Evolutionary conservation across 805 yeast genomes (phyloP).

Genomic region (Lipomyces chichibuensis): DNA sequence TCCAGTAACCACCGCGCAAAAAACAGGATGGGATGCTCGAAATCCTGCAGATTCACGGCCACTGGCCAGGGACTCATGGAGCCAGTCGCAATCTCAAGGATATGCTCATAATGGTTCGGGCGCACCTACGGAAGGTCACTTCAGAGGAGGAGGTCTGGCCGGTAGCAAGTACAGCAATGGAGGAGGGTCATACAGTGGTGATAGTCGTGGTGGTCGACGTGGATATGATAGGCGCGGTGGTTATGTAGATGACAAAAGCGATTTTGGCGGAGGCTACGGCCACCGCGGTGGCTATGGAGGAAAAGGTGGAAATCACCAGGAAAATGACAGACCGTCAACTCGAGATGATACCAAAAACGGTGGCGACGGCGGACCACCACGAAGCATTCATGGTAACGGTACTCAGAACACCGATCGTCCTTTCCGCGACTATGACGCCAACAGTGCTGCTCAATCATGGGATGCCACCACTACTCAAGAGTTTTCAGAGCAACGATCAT

Average conservation of each 20-base stretch:
- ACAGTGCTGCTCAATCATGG: not conserved
- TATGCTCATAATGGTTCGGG: not conserved
- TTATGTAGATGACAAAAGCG: not conserved
- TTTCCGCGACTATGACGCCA: not conserved
- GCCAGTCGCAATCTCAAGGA: not conserved
- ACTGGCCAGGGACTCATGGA: not conserved
- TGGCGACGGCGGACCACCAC: not conserved
- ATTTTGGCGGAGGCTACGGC: not conserved
- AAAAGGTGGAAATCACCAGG: not conserved
- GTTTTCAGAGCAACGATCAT: not conserved
- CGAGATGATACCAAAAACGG: not conserved
- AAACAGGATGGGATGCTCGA: not conserved
- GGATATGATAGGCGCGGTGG: not conserved
- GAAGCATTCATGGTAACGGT: not conserved
- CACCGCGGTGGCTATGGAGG: not conserved
- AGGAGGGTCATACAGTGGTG: not conserved
- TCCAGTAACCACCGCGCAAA: not conserved
- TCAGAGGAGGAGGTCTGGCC: not conserved
- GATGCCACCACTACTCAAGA: not conserved
- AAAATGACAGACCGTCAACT: not conserved
- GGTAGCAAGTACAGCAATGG: constrained; percentile 2
- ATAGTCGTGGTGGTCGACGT: not conserved
- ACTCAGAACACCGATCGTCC: not conserved
- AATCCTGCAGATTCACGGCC: not conserved
- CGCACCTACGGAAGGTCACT: not conserved